These are phyloP conservation scores for Sporobolomyces phaffii DNA, from an alignment of 768 basidiomycete species.

Conservation along the genomic window DNA sequence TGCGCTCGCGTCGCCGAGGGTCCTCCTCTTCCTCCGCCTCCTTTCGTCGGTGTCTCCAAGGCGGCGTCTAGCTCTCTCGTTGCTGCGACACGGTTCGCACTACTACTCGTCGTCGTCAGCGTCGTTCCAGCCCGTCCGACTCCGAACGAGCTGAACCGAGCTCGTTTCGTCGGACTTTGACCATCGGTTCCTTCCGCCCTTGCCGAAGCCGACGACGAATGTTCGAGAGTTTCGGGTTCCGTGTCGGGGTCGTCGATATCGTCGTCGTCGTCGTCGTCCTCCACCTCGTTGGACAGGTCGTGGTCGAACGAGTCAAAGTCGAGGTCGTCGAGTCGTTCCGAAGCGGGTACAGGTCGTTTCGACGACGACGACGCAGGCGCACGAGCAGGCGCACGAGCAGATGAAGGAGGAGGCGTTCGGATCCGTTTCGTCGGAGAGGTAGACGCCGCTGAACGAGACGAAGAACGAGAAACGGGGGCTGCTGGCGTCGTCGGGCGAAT, in stretches of 20 bases:
- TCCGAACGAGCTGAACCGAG: background rate
- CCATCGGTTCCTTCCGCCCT: no score
- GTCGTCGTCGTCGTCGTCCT: no score
- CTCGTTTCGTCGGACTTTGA: background rate
- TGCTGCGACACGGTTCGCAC: no score
- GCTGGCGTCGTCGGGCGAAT: background rate
- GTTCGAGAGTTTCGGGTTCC: background rate
- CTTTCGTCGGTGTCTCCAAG: background rate
- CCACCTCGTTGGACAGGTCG: no score
- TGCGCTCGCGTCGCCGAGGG: no score
- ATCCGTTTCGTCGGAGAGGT: constrained; percentile 1
- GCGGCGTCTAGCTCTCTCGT: no score
- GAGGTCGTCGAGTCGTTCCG: constrained; percentile 15
- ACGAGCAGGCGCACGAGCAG: background rate
- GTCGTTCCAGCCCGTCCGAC: background rate
- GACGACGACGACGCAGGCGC: background rate
- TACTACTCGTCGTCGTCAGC: no score
- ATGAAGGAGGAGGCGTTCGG: background rate
- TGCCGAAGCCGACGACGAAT: background rate
- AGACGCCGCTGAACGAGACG: constrained; percentile 2
- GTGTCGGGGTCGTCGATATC: background rate
- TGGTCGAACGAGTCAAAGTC: constrained; percentile 8
- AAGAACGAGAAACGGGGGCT: no score
- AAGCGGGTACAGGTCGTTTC: background rate
- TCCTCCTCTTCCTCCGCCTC: background rate